Conservation (phyloP, 2,329 filamentous ascomycete genomes). For the Sporothrix pseudoabietina region DNA sequence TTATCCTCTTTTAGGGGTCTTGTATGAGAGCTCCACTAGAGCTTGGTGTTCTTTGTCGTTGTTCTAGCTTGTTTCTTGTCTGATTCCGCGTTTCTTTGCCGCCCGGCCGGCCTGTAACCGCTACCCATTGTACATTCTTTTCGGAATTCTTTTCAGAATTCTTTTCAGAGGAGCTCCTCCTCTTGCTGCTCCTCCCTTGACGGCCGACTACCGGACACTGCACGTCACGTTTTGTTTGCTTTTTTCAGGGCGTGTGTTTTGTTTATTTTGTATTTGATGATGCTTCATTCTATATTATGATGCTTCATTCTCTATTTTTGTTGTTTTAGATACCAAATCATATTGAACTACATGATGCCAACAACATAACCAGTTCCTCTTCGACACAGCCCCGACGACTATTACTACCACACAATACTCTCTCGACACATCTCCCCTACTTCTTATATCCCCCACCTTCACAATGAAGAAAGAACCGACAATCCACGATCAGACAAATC, state of each 20-base stretch:
- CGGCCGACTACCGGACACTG: background rate
- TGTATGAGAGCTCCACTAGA: background rate
- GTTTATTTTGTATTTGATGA: background rate
- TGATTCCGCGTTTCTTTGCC: background rate
- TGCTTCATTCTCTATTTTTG: background rate
- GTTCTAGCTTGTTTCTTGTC: no score
- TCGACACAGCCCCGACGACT: background rate
- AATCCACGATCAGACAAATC: conserved; percentile 52
- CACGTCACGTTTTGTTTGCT: background rate
- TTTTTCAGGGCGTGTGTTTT: background rate
- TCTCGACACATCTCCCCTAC: background rate
- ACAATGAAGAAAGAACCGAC: conserved; percentile 14
- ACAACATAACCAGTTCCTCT: background rate
- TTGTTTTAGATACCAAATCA: no score
- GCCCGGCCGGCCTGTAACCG: conserved; percentile 3
- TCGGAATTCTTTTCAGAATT: background rate
- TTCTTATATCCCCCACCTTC: background rate
- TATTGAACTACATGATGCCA: background rate
- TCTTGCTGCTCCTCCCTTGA: background rate
- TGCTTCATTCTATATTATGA: background rate
- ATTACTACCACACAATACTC: background rate
- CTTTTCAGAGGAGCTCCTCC: conserved; percentile 3
- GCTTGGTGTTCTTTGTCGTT: no score
- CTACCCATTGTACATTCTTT: background rate
- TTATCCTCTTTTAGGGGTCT: background rate